Evolutionary conservation across 371 early-diverging fungal genomes (phyloP).

Genomic region (Mucor piriformis): DNA sequence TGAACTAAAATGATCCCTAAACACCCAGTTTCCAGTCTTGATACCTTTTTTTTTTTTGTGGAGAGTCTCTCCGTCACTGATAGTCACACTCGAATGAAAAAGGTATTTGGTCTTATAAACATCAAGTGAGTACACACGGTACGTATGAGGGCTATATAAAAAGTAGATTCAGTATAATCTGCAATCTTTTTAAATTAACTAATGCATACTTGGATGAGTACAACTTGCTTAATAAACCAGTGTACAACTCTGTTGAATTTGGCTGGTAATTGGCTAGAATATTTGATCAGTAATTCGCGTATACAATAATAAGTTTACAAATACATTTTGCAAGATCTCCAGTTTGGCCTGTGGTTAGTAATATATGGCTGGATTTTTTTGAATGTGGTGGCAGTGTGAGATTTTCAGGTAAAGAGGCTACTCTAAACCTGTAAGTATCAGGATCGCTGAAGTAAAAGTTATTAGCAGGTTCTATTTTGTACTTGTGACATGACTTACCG

Average conservation of each 20-base stretch:
- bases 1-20: constrained; percentile 7
- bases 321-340: constrained; percentile 28
- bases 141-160: constrained; percentile 26
- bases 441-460: constrained; percentile 34
- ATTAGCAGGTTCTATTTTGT: not conserved
- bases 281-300: not conserved
- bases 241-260: constrained; percentile 24
- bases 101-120: constrained; percentile 30
- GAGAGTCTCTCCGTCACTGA: constrained; percentile 25
- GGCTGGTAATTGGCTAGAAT: constrained; percentile 34
- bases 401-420: constrained; percentile 28
- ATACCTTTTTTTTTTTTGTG: not conserved
- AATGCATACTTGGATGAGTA: constrained; percentile 36
- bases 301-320: not conserved
- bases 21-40: constrained; percentile 15
- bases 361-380: constrained; percentile 16
- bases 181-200: too few species aligned
- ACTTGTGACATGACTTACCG: constrained; percentile 22
- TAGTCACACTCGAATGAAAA: constrained; percentile 30
- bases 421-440: constrained; percentile 43
- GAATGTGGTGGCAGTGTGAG: constrained; percentile 35
- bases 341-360: constrained; percentile 3
- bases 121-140: constrained; percentile 38
- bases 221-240: constrained; percentile 22
- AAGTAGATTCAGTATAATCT: too few species aligned